Evolutionary conservation across 2,329 filamentous ascomycete species (phyloP).

Genomic region (Aspergillus ustus): DNA sequence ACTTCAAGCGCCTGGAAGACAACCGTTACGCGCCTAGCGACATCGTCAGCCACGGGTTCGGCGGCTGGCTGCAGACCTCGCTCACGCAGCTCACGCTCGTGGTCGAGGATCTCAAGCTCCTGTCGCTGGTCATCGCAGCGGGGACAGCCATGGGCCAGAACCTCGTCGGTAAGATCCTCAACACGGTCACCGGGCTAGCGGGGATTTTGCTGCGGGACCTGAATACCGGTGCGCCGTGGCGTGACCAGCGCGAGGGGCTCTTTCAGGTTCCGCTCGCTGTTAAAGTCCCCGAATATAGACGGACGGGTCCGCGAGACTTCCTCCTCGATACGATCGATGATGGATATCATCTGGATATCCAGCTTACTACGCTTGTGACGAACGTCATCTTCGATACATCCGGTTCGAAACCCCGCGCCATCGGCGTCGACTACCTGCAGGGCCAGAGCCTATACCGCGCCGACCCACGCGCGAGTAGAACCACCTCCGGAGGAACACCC

Average conservation of each 20-base stretch:
- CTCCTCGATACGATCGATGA: constrained; percentile 35
- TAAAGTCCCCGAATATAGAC: constrained; percentile 29
- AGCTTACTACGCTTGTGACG: constrained; percentile 53
- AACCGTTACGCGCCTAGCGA: constrained; percentile 55
- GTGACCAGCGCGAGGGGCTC: constrained; percentile 55
- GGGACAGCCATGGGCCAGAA: constrained; percentile 56
- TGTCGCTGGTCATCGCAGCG: constrained; percentile 57
- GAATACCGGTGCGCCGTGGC: constrained; percentile 52
- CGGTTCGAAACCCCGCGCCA: constrained; percentile 45
- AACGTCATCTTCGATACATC: constrained; percentile 51
- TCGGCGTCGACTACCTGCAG: constrained; percentile 55
- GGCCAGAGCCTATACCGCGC: constrained; percentile 55
- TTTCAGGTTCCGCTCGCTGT: constrained; percentile 63
- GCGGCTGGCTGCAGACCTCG: constrained; percentile 33
- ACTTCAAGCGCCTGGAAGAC: constrained; percentile 60
- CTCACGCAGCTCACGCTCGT: constrained; percentile 53
- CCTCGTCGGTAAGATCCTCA: constrained; percentile 45
- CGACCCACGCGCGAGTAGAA: constrained; percentile 42
- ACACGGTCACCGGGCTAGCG: constrained; percentile 53
- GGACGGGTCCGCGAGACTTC: constrained; percentile 47
- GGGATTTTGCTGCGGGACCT: constrained; percentile 46
- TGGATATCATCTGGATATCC: constrained; percentile 61
- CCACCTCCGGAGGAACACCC: constrained; percentile 2
- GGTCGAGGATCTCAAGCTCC: constrained; percentile 58
- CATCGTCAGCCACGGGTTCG: constrained; percentile 50